A percentile compares a stretch with the other conserved stretches of the same genome.
These are phyloP conservation scores for Gnomoniopsis sp. DNA, from an alignment of 2,329 filamentous ascomycete genomes.

Conservation along the genomic window DNA sequence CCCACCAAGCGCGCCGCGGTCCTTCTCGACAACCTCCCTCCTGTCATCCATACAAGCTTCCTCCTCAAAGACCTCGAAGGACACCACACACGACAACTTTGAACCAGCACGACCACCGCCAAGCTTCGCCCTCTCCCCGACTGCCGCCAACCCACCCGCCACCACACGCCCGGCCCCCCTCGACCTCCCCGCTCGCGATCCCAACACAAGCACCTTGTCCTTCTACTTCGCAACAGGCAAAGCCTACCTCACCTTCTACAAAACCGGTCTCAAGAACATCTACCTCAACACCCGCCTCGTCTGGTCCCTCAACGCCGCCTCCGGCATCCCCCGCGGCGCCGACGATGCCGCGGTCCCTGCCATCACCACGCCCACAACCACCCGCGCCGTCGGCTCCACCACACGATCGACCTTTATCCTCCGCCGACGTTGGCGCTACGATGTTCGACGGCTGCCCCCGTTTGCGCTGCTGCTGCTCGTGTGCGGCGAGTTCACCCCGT, in stretches of 20 bases:
- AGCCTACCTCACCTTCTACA: conserved; percentile 83
- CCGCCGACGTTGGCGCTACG: conserved; percentile 63
- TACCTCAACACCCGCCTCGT: conserved; percentile 61
- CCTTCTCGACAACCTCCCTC: conserved; percentile 1
- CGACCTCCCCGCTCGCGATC: conserved; percentile 53
- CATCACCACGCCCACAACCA: conserved; percentile 38
- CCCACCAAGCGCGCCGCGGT: background rate
- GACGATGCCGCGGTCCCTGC: conserved; percentile 21
- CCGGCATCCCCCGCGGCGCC: conserved; percentile 7
- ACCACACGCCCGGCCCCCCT: conserved; percentile 72
- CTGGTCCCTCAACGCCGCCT: conserved; percentile 34
- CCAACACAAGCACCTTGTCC: conserved; percentile 40
- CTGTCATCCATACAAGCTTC: background rate
- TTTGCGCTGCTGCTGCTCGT: conserved; percentile 74
- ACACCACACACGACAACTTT: background rate
- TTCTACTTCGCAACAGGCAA: conserved; percentile 65
- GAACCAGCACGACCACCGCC: background rate
- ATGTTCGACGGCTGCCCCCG: conserved; percentile 72
- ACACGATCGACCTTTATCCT: conserved; percentile 71
- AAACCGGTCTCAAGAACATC: conserved; percentile 73
- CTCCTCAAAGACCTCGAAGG: background rate
- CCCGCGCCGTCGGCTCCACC: conserved; percentile 29
- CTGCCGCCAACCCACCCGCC: conserved; percentile 60
- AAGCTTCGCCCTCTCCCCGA: background rate
- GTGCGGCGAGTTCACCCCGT: conserved; percentile 81